These are phyloP conservation scores for Paraphoma chrysanthemicola DNA, from an alignment of 2,329 filamentous ascomycete genomes.

Conservation along the genomic window DNA sequence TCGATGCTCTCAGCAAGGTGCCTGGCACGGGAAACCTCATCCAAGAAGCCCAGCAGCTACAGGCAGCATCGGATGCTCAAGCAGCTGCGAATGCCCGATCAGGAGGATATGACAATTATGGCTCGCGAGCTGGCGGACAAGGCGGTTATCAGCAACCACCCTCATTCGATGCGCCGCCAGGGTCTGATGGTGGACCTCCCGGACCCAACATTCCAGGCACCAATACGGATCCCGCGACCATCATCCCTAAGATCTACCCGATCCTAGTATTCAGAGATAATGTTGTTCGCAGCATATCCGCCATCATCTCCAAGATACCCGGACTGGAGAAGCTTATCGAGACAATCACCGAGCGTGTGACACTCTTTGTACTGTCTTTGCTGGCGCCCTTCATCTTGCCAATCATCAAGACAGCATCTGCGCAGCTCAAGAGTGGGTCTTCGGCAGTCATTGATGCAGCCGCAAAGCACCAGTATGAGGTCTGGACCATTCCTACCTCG, in stretches of 20 bases:
- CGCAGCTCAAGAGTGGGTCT: constrained; percentile 84
- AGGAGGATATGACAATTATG: constrained; percentile 50
- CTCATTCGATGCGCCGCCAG: constrained; percentile 52
- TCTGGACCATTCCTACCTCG: constrained; percentile 56
- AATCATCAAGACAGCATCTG: constrained; percentile 85
- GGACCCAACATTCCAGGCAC: constrained; percentile 72
- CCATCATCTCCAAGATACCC: constrained; percentile 88
- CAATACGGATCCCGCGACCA: constrained; percentile 70
- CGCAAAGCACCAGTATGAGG: constrained; percentile 58
- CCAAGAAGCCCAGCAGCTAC: constrained; percentile 55
- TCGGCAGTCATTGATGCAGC: constrained; percentile 68
- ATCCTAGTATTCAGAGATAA: constrained; percentile 94
- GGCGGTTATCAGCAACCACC: constrained; percentile 48
- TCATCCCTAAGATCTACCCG: constrained; percentile 78
- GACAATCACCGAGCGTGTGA: constrained; percentile 90
- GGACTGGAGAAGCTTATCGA: constrained; percentile 90
- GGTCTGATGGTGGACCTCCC: constrained; percentile 53
- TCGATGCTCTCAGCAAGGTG: constrained; percentile 76
- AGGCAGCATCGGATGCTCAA: constrained; percentile 57
- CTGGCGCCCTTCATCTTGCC: constrained; percentile 91
- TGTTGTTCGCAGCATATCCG: constrained; percentile 85
- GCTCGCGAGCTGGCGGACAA: constrained; percentile 46
- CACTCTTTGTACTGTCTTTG: constrained; percentile 88
- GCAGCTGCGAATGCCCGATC: constrained; percentile 54
- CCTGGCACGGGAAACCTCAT: constrained; percentile 63